Evolutionary conservation across 352 stramenopile genomes (phyloP).

Genomic region (Nothophytophthora sp.): DNA sequence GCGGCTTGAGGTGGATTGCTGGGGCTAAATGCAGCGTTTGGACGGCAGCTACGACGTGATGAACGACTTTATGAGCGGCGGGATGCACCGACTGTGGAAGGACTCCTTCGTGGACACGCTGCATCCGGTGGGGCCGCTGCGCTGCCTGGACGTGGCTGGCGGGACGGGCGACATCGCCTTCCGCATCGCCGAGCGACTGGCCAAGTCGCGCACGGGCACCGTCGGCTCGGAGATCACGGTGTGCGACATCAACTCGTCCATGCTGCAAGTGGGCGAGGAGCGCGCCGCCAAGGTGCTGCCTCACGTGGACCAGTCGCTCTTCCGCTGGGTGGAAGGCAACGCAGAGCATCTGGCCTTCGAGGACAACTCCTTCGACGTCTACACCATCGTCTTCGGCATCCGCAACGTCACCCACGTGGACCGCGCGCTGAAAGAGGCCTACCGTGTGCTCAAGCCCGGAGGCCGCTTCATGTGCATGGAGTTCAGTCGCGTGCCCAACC

Average conservation of each 20-base stretch:
- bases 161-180: slow-evolving; percentile 99
- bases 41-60: slow-evolving; percentile 94
- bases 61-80: slow-evolving; percentile 99
- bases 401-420: slow-evolving; percentile 99
- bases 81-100: slow-evolving; percentile 97
- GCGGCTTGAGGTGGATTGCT: not conserved
- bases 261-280: slow-evolving; percentile 96
- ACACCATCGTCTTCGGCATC: slow-evolving; percentile 99
- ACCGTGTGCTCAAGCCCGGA: slow-evolving; percentile 95
- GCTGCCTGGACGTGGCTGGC: slow-evolving; percentile 96
- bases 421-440: slow-evolving; percentile 93
- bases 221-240: slow-evolving; percentile 91
- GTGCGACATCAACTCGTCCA: slow-evolving; percentile 99
- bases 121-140: slow-evolving; percentile 70
- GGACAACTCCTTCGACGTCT: slow-evolving; percentile 97
- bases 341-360: slow-evolving; percentile 96
- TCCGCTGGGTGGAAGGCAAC: slow-evolving; percentile 95
- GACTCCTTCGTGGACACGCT: slow-evolving; percentile 94
- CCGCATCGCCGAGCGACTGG: slow-evolving; percentile 90
- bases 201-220: slow-evolving; percentile 28
- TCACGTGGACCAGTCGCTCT: slow-evolving; percentile 51
- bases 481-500: slow-evolving; percentile 95
- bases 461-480: slow-evolving; percentile 99
- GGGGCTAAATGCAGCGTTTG: slow-evolving; percentile 3
- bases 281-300: slow-evolving; percentile 80